Base-by-base conservation (phyloP, 2,329 filamentous ascomycete genomes). In the Exophiala spinifera region DNA sequence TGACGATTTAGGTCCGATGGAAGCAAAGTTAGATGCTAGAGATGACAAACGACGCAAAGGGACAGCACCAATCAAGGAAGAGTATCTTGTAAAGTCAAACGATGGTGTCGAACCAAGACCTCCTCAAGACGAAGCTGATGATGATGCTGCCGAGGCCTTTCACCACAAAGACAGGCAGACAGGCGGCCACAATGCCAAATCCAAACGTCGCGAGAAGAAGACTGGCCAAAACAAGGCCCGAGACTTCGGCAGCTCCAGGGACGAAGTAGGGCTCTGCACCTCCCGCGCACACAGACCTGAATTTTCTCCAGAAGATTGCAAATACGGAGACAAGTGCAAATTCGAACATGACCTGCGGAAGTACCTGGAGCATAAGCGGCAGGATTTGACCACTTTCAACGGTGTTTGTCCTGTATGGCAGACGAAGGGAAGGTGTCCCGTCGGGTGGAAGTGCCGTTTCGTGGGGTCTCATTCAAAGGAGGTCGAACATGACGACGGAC, bases 371-470 rank as follows among this genome's bases (percentile, higher is more conserved):
- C 88, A 91, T 57, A 91, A 92, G 61, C 84, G 89, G 42, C 83
- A 83, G 56, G 89, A 97, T 66, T 77, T 96, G 36, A 79, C 80
- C 4, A 89, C 87, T 0, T 87, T 95, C 65, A 79, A 78, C 39
- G 87, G 89, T 5, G 78, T 86, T 58, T 99, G 94, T 66, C 92
- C 91, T 0, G 81, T 95, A 7, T 96, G 84, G 70, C 85, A 89
- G 61, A 76, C 78, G 14, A 82, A 86, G 60, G 91, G 91, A 11
- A 83, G 79, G 58, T 99, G 94, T 65, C 80, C 82, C 46, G 83
- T 87, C 13, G 94, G 94, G 4, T 99, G 92, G 91, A 95, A 92
- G 69, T 99, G 94, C 69, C 87, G 92, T 19, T 95, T 96, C 67
- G 87, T 89, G 31, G 81, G 81, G 59, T 95, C 89, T 59, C 94